Evolutionary conservation across 305 asterid species (phyloP), one percentile per base, ranked within the genome.

Genomic region (Fraxinus greggii): DNA sequence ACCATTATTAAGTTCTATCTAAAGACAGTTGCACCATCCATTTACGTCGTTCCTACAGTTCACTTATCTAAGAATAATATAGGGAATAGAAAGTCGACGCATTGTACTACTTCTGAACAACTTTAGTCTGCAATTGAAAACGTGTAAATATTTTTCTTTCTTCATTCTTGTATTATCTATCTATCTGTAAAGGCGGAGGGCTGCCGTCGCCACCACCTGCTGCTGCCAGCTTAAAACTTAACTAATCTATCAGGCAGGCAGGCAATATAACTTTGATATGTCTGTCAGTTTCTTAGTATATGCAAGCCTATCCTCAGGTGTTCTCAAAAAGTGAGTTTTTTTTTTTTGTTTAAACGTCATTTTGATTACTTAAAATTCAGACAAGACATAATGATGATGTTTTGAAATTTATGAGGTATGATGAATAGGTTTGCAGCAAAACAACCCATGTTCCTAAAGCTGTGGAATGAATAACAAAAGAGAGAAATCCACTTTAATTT

Each of bases 381-480:
- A 85, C 83, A 81, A 48, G 19, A 48, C 59, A 48, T 38, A 2
- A 88, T 88, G 87, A 88, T 88, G 82, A 78, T 80, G 86, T 84
- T 84, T 24, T 59, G 63, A 33, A 23, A 35, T 59, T 42, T 1
- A 2, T 81, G 21, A 48, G 59, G 59, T 3, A 4, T 15, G 59
- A 48, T 48, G 85, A 83, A 75, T 51, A 75, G 80, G 48, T 56
- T 80, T 83, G 69, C 73, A 82, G 84, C 63, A 38, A 40, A 75
- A 28, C 88, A 82, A 76, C 74, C 89, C 90, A 88, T 86, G 90
- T 86, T 88, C 81, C 35, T 82, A 78, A 82, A 83, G 83, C 77
- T 80, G 84, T 72, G 78, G 63, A 42, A 84, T 79, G 26, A 72
- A 48, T 28, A 26, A 36, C 28, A 38, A 7, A 63, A 24, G 63